Evolutionary conservation across 2,329 filamentous ascomycete species (phyloP).

Genomic region (Aspergillus melleus): DNA sequence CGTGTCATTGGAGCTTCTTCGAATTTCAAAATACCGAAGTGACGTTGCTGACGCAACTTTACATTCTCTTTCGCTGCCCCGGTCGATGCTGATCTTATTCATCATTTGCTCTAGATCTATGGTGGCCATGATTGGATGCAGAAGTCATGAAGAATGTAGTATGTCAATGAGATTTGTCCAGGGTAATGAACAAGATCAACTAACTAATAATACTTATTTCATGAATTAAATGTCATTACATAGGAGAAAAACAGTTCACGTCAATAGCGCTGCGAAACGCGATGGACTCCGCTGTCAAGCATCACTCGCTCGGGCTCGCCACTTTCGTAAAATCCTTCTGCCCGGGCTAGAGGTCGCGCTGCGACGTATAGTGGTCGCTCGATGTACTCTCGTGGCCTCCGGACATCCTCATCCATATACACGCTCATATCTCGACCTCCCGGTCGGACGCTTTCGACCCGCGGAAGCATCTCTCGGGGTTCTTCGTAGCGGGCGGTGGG

Average conservation of each 20-base stretch:
- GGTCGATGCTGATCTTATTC: too few relatives aligned
- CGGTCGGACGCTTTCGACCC: conserved; percentile 45
- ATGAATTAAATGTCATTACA: neutral
- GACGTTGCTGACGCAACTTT: conserved; percentile 15
- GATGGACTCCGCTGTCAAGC: conserved; percentile 33
- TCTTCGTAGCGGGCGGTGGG: conserved; percentile 47
- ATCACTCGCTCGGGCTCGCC: conserved; percentile 34
- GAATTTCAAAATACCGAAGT: conserved; percentile 3
- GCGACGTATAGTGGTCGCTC: conserved; percentile 43
- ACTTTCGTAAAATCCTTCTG: conserved; percentile 39
- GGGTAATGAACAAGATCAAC: neutral
- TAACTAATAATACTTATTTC: neutral
- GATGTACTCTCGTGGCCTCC: conserved; percentile 51
- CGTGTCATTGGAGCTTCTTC: neutral
- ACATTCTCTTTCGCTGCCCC: too few relatives aligned
- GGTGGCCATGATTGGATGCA: neutral
- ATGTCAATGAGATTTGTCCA: neutral
- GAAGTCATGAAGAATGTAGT: neutral
- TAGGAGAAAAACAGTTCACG: neutral
- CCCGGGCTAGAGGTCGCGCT: conserved; percentile 34
- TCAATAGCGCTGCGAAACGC: conserved; percentile 36
- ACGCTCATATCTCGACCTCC: conserved; percentile 45
- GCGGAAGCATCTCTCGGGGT: conserved; percentile 38
- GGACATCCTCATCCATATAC: conserved; percentile 41
- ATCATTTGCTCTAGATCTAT: too few relatives aligned